Conservation (phyloP, 208 protist genomes). For the Trypanosoma lewisi region DNA sequence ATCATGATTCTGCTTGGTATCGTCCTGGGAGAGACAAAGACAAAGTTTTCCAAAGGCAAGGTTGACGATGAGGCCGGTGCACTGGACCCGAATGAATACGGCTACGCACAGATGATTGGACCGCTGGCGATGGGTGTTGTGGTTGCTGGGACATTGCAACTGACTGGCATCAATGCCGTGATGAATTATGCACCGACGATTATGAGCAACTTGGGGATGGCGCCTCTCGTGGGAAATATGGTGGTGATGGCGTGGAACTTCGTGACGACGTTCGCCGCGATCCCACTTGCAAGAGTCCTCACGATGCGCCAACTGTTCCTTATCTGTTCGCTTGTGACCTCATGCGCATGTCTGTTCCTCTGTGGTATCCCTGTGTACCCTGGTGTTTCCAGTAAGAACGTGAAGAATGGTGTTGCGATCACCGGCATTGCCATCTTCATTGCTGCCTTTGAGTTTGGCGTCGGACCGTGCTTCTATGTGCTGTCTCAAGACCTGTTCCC, state of each 20-base stretch:
- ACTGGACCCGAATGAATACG: conserved; percentile 49
- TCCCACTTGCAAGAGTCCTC: conserved; percentile 64
- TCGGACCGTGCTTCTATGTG: conserved; percentile 81
- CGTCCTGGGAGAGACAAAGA: conserved; percentile 19
- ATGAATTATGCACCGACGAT: conserved; percentile 88
- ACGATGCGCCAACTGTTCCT: conserved; percentile 80
- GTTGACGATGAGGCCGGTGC: conserved; percentile 14
- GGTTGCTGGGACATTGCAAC: conserved; percentile 63
- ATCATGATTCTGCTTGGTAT: conserved; percentile 51
- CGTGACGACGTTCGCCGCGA: conserved; percentile 69
- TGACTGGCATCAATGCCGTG: conserved; percentile 87
- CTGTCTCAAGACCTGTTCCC: conserved; percentile 86
- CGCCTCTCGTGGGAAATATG: conserved; percentile 74
- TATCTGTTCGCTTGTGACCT: conserved; percentile 50
- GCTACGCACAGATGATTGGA: conserved; percentile 39
- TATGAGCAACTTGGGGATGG: conserved; percentile 59
- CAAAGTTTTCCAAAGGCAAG: conserved; percentile 15
- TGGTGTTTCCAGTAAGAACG: conserved; percentile 37
- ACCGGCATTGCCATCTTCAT: conserved; percentile 84
- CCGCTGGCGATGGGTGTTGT: conserved; percentile 48
- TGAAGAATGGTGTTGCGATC: conserved; percentile 69
- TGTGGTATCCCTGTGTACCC: conserved; percentile 82
- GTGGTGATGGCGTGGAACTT: conserved; percentile 88
- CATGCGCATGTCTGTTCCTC: conserved; percentile 67
- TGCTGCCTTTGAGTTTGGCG: conserved; percentile 64